Evolutionary conservation across 2,329 filamentous ascomycete species (phyloP), one percentile per base, ranked within the genome.

Genomic region (Diaporthe ampelina): DNA sequence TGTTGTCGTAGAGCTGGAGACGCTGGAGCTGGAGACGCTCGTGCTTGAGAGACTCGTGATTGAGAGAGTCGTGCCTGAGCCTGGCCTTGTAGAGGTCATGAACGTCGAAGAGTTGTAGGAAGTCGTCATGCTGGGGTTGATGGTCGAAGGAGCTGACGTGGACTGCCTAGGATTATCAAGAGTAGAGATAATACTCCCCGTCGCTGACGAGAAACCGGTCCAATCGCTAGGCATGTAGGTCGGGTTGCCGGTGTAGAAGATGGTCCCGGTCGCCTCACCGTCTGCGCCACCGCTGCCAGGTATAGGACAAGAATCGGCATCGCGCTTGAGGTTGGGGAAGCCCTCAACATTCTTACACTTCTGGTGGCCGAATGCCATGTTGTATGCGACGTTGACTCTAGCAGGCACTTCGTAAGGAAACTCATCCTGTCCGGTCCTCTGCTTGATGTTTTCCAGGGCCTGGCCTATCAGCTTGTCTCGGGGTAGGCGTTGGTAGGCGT

Each of bases 401-500:
- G 45, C 24, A 2, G 72, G 72, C 10, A 70, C 48, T 15, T 26
- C 24, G 32, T 35, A 73, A 1, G 72, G 72, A n/a, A 73, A 73
- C 0, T 4, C 7, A 7, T 50, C 54, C 0, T 24, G 4, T 6
- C 13, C 21, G 1, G 58, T 29, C 9, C 35, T 21, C 32, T 37
- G 6, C 9, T 32, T 21, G 37, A 73, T 43, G 4, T 37, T 5
- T 3, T 19, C 4, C 10, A 73, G 19, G 6, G 72, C 35, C 24
- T 70, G 2, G 45, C 24, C 29, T 26, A 56, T 13, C 8, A 73
- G 48, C 43, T 56, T 15, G 13, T 40, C 56, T 48, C 32, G 50
- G 17, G 72, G 72, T 3, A 73, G 63, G 29, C 72, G 72, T 50
- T 73, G 54, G 52, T 73, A 73, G 32, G 72, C 72, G 2, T 73